A percentile compares a stretch with the other conserved stretches of the same genome.
These are phyloP conservation scores for Leptosphaerulina australis DNA, from an alignment of 2,329 filamentous ascomycete species.

Conservation along the genomic window DNA sequence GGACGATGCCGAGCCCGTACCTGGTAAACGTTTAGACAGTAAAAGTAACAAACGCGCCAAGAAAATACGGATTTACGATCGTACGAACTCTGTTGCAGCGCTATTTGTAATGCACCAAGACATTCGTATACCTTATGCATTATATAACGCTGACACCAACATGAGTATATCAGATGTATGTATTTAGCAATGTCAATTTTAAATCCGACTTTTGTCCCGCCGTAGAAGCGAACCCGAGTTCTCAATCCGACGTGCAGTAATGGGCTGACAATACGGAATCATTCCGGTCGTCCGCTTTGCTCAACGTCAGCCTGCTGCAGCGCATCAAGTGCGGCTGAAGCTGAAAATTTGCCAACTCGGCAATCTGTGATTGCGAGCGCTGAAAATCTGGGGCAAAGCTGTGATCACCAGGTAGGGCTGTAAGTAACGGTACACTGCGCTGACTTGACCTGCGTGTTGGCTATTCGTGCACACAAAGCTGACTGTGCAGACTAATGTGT, in stretches of 20 bases:
- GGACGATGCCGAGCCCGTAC: neutral
- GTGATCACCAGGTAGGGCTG: constrained; percentile 3
- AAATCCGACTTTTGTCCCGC: constrained; percentile 5
- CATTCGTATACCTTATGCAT: constrained; percentile 1
- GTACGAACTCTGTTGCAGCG: constrained; percentile 1
- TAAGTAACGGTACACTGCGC: neutral
- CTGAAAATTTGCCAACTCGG: constrained; percentile 6
- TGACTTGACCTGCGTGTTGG: neutral
- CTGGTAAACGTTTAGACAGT: neutral
- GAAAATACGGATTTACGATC: neutral
- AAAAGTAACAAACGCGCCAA: constrained; percentile 1
- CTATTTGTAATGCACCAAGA: constrained; percentile 6
- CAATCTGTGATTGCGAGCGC: neutral
- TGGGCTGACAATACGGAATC: constrained; percentile 6
- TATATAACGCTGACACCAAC: neutral
- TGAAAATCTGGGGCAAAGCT: constrained; percentile 11
- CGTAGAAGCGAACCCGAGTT: neutral
- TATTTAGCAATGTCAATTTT: neutral
- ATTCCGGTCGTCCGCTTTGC: constrained; percentile 1
- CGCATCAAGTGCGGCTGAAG: constrained; percentile 1
- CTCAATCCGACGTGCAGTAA: neutral
- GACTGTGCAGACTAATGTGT: neutral
- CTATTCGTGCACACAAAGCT: constrained; percentile 7
- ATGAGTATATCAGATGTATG: neutral
- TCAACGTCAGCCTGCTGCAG: neutral